phyloP scores from a whole-genome alignment of 1,284 basidiomycete genomes.

The Puccinia coronata region DNA sequence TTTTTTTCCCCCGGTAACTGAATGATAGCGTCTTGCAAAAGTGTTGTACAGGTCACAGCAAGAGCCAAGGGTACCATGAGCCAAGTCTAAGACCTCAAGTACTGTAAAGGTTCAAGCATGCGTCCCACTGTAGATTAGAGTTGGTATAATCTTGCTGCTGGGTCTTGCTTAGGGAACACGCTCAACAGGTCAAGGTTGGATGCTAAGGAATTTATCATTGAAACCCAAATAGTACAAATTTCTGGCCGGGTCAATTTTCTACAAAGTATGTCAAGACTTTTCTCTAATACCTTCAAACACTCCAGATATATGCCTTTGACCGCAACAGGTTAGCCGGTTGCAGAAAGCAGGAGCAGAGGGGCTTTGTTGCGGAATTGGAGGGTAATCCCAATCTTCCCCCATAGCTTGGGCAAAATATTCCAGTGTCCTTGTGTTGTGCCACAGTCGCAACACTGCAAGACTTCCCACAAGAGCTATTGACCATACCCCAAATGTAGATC shows the following conservation, averaged over 20 bases:
- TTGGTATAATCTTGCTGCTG: background rate
- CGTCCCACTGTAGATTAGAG: background rate
- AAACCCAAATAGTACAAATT: background rate
- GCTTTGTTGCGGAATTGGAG: background rate
- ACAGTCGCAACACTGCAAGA: too few species aligned
- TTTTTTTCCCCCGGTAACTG: background rate
- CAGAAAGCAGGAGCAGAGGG: background rate
- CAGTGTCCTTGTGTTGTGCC: background rate
- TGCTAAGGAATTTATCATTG: background rate
- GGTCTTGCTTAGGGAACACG: background rate
- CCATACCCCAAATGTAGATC: background rate
- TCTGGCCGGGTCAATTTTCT: constrained; percentile 4
- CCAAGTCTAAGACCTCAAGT: background rate
- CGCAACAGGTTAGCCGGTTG: background rate
- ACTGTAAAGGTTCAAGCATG: background rate
- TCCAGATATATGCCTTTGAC: constrained; percentile 1
- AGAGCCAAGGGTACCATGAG: background rate
- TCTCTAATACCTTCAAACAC: too few species aligned
- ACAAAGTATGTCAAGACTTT: background rate
- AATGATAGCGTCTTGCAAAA: background rate
- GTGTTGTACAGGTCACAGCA: background rate
- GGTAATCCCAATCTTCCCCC: background rate
- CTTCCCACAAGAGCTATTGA: background rate
- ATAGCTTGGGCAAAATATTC: constrained; percentile 5
- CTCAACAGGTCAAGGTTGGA: background rate